Conservation (phyloP, 371 early-diverging fungal genomes). For the Mortierella sp. region DNA sequence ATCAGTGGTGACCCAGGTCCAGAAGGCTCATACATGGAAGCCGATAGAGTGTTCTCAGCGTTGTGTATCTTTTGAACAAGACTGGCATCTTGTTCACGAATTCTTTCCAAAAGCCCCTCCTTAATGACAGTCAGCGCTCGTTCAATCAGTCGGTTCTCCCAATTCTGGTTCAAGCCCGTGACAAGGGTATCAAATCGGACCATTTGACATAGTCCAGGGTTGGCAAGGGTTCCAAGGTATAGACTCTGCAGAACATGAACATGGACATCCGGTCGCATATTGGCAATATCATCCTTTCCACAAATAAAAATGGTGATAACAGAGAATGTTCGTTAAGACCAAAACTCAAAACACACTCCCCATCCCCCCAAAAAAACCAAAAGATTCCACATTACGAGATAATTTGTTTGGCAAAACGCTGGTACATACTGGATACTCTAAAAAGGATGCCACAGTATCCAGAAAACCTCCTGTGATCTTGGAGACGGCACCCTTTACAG, state of each 20-base stretch:
- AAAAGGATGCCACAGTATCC: conserved; percentile 33
- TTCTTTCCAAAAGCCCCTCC: conserved; percentile 21
- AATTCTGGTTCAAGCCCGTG: conserved; percentile 37
- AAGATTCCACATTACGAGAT: not conserved
- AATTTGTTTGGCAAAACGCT: not conserved
- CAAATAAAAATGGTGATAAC: not conserved
- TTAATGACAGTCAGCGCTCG: conserved; percentile 23
- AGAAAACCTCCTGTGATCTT: conserved; percentile 33
- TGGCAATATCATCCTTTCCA: conserved; percentile 34
- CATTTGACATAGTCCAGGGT: conserved; percentile 31
- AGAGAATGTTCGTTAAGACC: not conserved
- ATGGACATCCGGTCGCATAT: conserved; percentile 36
- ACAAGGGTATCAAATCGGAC: conserved; percentile 39
- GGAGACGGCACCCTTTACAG: conserved; percentile 32
- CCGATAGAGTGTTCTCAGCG: conserved; percentile 2
- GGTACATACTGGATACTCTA: conserved; percentile 46
- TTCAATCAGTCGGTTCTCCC: conserved; percentile 36
- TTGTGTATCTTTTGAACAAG: not conserved
- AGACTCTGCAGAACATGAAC: conserved; percentile 40
- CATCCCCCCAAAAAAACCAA: not conserved
- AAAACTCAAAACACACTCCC: too few species aligned
- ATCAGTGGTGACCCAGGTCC: conserved; percentile 7
- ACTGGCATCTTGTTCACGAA: conserved; percentile 13
- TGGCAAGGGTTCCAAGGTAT: conserved; percentile 24
- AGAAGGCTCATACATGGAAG: not conserved